phyloP scores from a whole-genome alignment of 805 yeast species.

The Komagataella mondaviorum region DNA sequence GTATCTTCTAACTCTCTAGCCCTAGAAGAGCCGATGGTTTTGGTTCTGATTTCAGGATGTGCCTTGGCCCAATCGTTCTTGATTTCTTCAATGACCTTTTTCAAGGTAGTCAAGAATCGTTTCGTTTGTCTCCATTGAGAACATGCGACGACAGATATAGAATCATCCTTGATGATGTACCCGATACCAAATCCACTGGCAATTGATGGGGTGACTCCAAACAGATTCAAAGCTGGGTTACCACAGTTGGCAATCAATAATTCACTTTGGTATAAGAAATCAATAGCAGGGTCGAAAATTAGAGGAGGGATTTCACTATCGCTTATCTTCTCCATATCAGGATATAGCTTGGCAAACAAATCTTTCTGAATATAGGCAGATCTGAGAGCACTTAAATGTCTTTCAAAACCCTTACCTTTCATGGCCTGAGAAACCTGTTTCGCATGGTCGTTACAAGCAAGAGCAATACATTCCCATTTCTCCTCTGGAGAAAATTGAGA shows the following conservation, averaged over 20 bases:
- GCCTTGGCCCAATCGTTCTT: slow-evolving; percentile 19
- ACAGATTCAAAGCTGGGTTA: slow-evolving; percentile 41
- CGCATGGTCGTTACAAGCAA: slow-evolving; percentile 39
- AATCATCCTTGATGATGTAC: slow-evolving; percentile 37
- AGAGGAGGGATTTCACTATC: slow-evolving; percentile 23
- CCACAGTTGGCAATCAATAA: slow-evolving; percentile 40
- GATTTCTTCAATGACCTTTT: slow-evolving; percentile 34
- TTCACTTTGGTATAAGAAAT: slow-evolving; percentile 21
- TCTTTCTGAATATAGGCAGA: slow-evolving; percentile 39
- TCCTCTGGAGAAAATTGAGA: slow-evolving; percentile 32
- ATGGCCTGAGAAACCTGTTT: slow-evolving; percentile 35
- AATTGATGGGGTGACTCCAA: slow-evolving; percentile 48
- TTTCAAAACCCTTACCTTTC: slow-evolving; percentile 56
- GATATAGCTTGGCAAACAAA: slow-evolving; percentile 28
- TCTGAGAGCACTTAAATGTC: slow-evolving; percentile 54
- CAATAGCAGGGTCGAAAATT: slow-evolving; percentile 27
- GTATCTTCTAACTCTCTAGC: slow-evolving; percentile 4
- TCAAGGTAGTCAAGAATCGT: slow-evolving; percentile 38
- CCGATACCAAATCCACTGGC: slow-evolving; percentile 49
- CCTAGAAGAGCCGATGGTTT: slow-evolving; percentile 2
- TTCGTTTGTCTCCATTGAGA: slow-evolving; percentile 50
- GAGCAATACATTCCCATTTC: slow-evolving; percentile 36
- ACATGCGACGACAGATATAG: slow-evolving; percentile 34
- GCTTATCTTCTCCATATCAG: slow-evolving; percentile 22
- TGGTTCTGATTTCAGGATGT: not conserved